These are phyloP conservation scores for Schizophyllum commune DNA, from an alignment of 1,284 basidiomycete species.

Conservation along the genomic window DNA sequence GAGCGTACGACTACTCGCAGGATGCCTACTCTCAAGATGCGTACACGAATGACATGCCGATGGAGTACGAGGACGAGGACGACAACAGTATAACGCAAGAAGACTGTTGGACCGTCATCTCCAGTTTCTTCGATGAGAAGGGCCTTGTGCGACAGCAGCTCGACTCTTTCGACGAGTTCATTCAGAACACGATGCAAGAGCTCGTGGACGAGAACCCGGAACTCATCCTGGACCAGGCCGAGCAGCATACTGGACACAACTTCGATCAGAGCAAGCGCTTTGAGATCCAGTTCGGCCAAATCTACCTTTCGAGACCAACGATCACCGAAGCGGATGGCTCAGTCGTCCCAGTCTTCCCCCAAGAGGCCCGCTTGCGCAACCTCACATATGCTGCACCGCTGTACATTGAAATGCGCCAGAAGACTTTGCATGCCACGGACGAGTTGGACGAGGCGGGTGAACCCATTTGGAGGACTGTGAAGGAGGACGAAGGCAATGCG, in stretches of 20 bases:
- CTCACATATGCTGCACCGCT: conserved; percentile 94
- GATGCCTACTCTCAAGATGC: conserved; percentile 52
- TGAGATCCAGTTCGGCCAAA: conserved; percentile 97
- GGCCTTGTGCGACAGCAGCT: conserved; percentile 97
- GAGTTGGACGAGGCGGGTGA: conserved; percentile 84
- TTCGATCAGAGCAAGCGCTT: conserved; percentile 84
- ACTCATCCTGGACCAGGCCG: conserved; percentile 92
- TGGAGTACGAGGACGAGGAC: conserved; percentile 59
- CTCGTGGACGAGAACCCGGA: conserved; percentile 94
- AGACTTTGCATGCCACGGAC: conserved; percentile 73
- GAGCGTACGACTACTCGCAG: conserved; percentile 25
- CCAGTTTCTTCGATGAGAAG: conserved; percentile 95
- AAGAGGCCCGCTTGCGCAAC: conserved; percentile 93
- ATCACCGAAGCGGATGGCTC: conserved; percentile 95
- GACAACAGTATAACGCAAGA: conserved; percentile 80
- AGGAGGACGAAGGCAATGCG: conserved; percentile 45
- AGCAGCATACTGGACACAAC: conserved; percentile 87
- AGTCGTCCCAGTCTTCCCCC: conserved; percentile 92
- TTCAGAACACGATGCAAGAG: conserved; percentile 99
- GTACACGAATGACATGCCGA: conserved; percentile 33
- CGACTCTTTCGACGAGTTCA: conserved; percentile 98
- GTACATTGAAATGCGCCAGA: conserved; percentile 88
- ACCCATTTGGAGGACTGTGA: conserved; percentile 74
- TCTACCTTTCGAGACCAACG: conserved; percentile 92
- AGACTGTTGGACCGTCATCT: conserved; percentile 94